phyloP scores from a whole-genome alignment of 2,329 filamentous ascomycete species.

The Neophaeococcomyces mojaviensis region DNA sequence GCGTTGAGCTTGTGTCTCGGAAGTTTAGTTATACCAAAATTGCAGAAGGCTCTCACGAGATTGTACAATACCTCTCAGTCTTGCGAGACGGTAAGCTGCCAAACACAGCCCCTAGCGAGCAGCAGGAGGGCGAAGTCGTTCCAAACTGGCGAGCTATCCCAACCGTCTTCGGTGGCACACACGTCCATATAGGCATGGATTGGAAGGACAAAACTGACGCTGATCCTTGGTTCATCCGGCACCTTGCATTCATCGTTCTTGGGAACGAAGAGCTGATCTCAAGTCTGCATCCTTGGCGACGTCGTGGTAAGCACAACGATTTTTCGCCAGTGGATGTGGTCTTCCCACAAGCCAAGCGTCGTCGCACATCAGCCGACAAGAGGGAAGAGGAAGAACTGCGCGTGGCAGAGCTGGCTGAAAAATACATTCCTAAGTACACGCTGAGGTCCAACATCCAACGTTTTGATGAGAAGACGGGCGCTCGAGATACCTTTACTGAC shows the following conservation, averaged over 20 bases:
- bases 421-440: neutral
- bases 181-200: slow-evolving; percentile 19
- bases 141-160: slow-evolving; percentile 10
- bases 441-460: neutral
- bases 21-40: neutral
- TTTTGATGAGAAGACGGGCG: neutral
- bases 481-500: neutral
- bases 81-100: slow-evolving; percentile 10
- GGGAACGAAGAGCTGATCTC: slow-evolving; percentile 17
- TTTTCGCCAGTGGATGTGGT: neutral
- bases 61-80: neutral
- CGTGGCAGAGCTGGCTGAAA: neutral
- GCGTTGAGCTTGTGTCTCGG: neutral
- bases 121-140: slow-evolving; percentile 8
- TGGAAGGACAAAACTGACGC: slow-evolving; percentile 11
- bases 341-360: neutral
- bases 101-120: slow-evolving; percentile 8
- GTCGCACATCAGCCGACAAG: neutral
- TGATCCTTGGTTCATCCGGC: slow-evolving; percentile 13
- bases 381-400: neutral
- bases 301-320: slow-evolving; percentile 9
- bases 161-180: slow-evolving; percentile 17
- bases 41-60: neutral
- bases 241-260: slow-evolving; percentile 17
- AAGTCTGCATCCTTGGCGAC: slow-evolving; percentile 16